Evolutionary conservation across 768 basidiomycete genomes (phyloP).

Genomic region (Boletus vinaceobasis): DNA sequence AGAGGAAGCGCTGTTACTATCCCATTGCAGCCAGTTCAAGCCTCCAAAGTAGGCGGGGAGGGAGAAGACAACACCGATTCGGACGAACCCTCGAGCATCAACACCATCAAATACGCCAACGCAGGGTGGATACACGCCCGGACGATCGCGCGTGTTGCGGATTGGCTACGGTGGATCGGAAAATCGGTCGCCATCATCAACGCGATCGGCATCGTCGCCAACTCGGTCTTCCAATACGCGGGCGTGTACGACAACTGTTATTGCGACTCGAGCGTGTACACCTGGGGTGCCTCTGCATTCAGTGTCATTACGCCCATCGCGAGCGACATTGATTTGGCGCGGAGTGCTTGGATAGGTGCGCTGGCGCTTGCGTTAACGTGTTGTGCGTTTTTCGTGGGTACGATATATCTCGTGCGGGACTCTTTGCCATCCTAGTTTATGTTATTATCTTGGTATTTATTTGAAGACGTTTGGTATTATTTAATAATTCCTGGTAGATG

Average conservation of each 20-base stretch:
- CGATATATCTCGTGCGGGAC: conserved; percentile 30
- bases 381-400: conserved; percentile 25
- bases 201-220: conserved; percentile 23
- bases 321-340: conserved; percentile 27
- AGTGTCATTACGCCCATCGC: conserved; percentile 19
- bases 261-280: conserved; percentile 27
- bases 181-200: conserved; percentile 30
- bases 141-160: not conserved
- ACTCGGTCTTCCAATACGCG: conserved; percentile 30
- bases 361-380: conserved; percentile 26
- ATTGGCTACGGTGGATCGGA: conserved; percentile 24
- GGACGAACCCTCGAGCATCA: not conserved
- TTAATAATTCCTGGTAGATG: too few relatives aligned
- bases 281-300: conserved; percentile 25
- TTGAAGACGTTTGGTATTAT: too few relatives aligned
- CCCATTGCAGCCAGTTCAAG: not conserved
- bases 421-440: conserved; percentile 9
- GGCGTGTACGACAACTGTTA: conserved; percentile 28
- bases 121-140: not conserved
- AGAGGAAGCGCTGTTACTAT: not conserved
- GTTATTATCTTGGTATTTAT: not conserved
- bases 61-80: not conserved
- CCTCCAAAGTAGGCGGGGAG: too few relatives aligned
- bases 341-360: conserved; percentile 37
- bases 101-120: not conserved